Conservation (phyloP, 2,329 filamentous ascomycete genomes). For the Calonectria ilicicola region DNA sequence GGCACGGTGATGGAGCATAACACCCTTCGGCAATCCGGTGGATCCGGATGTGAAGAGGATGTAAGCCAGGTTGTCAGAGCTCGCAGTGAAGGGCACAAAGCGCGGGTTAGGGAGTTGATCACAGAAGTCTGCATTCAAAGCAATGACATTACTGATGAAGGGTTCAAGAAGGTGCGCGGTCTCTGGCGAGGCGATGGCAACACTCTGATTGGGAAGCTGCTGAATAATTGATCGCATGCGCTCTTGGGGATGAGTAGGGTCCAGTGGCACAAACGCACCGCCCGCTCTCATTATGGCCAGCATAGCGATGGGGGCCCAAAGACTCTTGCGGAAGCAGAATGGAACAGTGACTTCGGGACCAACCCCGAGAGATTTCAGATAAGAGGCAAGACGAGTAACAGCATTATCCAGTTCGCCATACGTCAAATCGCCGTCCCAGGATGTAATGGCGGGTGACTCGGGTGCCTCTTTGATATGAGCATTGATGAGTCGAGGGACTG, state of each 20-base stretch:
- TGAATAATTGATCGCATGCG: background rate
- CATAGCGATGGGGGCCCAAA: slow-evolving; percentile 40
- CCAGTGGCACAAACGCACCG: slow-evolving; percentile 46
- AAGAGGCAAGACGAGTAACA: background rate
- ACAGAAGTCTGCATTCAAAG: background rate
- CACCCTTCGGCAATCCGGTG: slow-evolving; percentile 31
- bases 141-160: background rate
- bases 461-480: slow-evolving; percentile 5
- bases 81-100: background rate
- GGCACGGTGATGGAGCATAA: slow-evolving; percentile 20
- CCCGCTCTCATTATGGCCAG: slow-evolving; percentile 51
- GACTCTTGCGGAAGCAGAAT: slow-evolving; percentile 30
- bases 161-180: background rate
- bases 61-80: background rate
- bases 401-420: slow-evolving; percentile 19
- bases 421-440: slow-evolving; percentile 9
- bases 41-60: slow-evolving; percentile 31
- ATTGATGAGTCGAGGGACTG: background rate
- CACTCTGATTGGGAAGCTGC: background rate
- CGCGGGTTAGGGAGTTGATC: background rate
- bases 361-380: slow-evolving; percentile 19
- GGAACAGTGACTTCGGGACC: slow-evolving; percentile 10
- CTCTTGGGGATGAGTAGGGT: slow-evolving; percentile 44
- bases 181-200: background rate
- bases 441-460: background rate